Evolutionary conservation across 2,329 filamentous ascomycete species (phyloP).

Genomic region (Exophiala mesophila): DNA sequence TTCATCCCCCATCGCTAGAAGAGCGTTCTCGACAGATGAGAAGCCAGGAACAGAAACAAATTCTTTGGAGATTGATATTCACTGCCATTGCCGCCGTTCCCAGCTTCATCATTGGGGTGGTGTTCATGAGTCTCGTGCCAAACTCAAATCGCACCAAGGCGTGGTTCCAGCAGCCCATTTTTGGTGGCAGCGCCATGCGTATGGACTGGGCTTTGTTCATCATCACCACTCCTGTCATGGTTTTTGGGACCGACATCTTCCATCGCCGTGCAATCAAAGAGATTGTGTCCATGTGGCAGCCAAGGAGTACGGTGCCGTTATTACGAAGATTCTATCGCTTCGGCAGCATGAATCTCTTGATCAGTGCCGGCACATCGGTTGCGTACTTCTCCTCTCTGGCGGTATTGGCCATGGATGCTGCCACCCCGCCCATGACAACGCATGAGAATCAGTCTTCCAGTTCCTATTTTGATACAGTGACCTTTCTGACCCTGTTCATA

Average conservation of each 20-base stretch:
- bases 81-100: constrained; percentile 69
- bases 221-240: constrained; percentile 79
- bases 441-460: constrained; percentile 13
- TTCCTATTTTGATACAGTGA: constrained; percentile 84
- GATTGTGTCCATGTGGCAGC: constrained; percentile 70
- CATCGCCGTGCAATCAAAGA: constrained; percentile 76
- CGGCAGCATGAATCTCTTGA: constrained; percentile 93
- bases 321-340: constrained; percentile 80
- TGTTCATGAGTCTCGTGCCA: constrained; percentile 80
- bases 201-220: constrained; percentile 75
- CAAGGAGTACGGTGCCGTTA: constrained; percentile 66
- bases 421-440: constrained; percentile 26
- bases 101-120: constrained; percentile 79
- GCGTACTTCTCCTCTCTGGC: constrained; percentile 80
- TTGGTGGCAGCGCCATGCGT: constrained; percentile 64
- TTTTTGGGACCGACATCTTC: constrained; percentile 80
- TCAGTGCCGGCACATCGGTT: constrained; percentile 81
- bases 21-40: constrained; percentile 72
- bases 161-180: constrained; percentile 67
- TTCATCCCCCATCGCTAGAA: constrained; percentile 77
- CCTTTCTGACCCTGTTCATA: constrained; percentile 85
- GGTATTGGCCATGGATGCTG: constrained; percentile 62
- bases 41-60: constrained; percentile 60
- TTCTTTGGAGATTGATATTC: constrained; percentile 66
- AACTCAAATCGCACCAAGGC: constrained; percentile 52